Percentiles rank a stretch among this genome's conserved stretches.
phyloP scores from a whole-genome alignment of 169 alveolate genomes.

The Plasmodium reichenowi region DNA sequence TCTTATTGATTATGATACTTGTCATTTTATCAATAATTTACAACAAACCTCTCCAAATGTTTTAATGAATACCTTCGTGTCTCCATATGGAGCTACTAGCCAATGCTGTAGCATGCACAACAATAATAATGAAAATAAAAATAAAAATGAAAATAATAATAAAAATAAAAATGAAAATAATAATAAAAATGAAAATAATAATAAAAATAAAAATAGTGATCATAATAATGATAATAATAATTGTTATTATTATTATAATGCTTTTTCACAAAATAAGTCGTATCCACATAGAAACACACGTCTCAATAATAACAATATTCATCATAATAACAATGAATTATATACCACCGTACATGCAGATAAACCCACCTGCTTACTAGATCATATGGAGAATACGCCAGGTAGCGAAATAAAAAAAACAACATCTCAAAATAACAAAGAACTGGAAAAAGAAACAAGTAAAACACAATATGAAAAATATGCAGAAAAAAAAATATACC shows the following conservation, averaged over 20 bases:
- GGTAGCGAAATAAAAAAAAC: no score
- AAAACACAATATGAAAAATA: no score
- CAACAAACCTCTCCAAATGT: neutral
- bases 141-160: no score
- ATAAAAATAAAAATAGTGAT: neutral
- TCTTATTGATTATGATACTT: slow-evolving; percentile 89
- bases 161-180: neutral
- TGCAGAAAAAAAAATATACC: no score
- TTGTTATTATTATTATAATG: neutral
- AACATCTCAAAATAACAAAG: no score
- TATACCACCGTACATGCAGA: neutral
- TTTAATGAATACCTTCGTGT: neutral
- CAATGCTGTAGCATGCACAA: no score
- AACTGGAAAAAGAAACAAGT: no score
- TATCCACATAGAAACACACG: no score
- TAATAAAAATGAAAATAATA: neutral
- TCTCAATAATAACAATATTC: no score
- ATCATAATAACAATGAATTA: neutral
- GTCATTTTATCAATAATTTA: slow-evolving; percentile 76
- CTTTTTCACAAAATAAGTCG: no score
- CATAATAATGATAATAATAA: neutral
- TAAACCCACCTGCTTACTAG: neutral
- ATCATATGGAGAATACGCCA: no score
- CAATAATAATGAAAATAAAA: neutral
- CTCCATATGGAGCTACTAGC: neutral